Conservation (phyloP, 2,329 filamentous ascomycete genomes). For the Escovopsis sp. region DNA sequence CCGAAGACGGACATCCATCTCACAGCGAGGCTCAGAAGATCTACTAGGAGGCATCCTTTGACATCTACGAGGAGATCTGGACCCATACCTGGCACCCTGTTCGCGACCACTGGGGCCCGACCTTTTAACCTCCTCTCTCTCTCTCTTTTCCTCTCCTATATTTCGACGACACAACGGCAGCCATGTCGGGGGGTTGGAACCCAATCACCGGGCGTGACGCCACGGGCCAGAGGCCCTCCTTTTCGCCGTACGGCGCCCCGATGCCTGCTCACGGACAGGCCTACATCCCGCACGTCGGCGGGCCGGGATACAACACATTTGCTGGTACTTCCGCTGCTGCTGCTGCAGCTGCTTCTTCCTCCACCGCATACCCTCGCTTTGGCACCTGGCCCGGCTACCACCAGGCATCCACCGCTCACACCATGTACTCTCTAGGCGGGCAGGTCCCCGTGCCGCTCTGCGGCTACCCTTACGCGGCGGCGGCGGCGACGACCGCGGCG, state of each 20-base stretch:
- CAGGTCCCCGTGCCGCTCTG: constrained; percentile 3
- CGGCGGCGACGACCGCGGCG: constrained; percentile 8
- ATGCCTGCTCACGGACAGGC: constrained; percentile 21
- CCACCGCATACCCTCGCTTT: constrained; percentile 8
- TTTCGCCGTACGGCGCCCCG: constrained; percentile 19
- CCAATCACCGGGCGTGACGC: constrained; percentile 24
- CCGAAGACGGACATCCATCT: too few species aligned
- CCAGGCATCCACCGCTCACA: constrained; percentile 11
- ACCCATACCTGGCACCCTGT: constrained; percentile 23
- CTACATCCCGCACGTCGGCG: constrained; percentile 23
- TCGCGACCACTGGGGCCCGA: too few species aligned
- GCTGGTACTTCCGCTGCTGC: constrained; percentile 3
- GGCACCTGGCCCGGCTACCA: constrained; percentile 8
- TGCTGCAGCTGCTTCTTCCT: too few species aligned
- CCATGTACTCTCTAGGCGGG: constrained; percentile 8
- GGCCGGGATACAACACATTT: constrained; percentile 21
- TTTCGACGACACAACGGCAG: not conserved
- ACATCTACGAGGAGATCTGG: constrained; percentile 12
- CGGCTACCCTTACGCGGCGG: constrained; percentile 1
- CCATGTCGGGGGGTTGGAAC: constrained; percentile 27
- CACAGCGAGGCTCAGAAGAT: too few species aligned
- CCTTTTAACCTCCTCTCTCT: constrained; percentile 5
- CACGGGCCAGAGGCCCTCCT: constrained; percentile 17
- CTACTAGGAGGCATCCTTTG: constrained; percentile 21
- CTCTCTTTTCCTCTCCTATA: not conserved